Percentiles rank a stretch among this genome's conserved stretches.
Conservation (phyloP, 768 basidiomycete species). For the Calocybe gangraenosa region DNA sequence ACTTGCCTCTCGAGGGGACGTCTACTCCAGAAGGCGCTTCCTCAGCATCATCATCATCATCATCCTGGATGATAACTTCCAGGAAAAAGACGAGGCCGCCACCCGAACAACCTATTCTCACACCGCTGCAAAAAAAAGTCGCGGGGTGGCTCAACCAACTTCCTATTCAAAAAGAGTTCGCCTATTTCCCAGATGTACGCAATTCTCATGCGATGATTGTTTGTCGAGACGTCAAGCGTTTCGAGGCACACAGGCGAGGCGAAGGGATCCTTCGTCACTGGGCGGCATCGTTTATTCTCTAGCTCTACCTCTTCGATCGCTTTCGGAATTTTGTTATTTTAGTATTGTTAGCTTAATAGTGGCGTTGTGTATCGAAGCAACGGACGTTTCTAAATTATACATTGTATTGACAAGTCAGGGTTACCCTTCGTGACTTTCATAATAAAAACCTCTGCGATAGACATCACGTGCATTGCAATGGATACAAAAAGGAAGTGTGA, state of each 20-base stretch:
- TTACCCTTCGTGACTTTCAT: too few species aligned
- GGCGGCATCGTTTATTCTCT: constrained; percentile 54
- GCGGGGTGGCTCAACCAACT: constrained; percentile 61
- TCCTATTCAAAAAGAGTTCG: constrained; percentile 68
- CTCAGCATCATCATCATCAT: background rate
- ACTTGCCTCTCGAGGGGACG: background rate
- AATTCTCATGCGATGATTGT: constrained; percentile 76
- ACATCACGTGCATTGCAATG: too few species aligned
- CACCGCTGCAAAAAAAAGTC: constrained; percentile 53
- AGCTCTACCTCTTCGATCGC: too few species aligned
- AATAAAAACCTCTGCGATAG: too few species aligned
- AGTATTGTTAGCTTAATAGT: constrained; percentile 1
- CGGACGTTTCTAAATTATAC: background rate
- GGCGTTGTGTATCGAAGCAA: constrained; percentile 1
- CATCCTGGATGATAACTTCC: background rate
- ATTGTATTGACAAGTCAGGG: background rate
- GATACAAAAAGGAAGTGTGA: too few species aligned
- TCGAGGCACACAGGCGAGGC: constrained; percentile 54
- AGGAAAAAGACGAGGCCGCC: constrained; percentile 2
- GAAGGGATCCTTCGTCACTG: constrained; percentile 68
- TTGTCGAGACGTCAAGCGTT: constrained; percentile 60
- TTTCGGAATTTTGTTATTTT: background rate
- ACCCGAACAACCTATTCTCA: constrained; percentile 42
- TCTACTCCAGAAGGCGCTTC: background rate
- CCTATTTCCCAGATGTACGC: constrained; percentile 51